A percentile compares a stretch with the other conserved stretches of the same genome.
phyloP scores from a whole-genome alignment of 1,284 basidiomycete genomes.

The Stygiomarasmius scandens region DNA sequence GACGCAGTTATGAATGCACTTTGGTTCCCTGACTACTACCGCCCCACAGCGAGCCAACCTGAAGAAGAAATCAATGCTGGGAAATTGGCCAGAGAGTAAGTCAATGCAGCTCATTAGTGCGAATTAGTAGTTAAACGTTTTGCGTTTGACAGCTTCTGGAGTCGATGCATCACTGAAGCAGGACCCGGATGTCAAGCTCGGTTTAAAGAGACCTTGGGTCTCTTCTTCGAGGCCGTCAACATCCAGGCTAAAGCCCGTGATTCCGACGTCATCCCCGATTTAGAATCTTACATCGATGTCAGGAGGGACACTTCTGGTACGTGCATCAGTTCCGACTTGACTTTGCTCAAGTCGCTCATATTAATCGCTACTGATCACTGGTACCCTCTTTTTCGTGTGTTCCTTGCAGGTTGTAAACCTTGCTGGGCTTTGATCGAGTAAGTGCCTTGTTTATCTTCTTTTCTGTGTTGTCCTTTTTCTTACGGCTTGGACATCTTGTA shows the following conservation, averaged over 20 bases:
- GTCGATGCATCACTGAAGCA: constrained; percentile 49
- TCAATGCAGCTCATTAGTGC: too few relatives aligned
- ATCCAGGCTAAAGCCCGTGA: constrained; percentile 57
- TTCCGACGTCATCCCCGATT: constrained; percentile 46
- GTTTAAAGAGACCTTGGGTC: constrained; percentile 56
- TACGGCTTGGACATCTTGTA: constrained; percentile 17
- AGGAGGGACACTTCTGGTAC: constrained; percentile 57
- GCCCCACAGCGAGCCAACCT: constrained; percentile 41
- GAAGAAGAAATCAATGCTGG: constrained; percentile 47
- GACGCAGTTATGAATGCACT: constrained; percentile 58
- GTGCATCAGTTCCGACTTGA: constrained; percentile 16
- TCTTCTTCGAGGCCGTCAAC: constrained; percentile 58
- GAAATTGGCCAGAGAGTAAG: constrained; percentile 58
- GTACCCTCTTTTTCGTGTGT: constrained; percentile 4
- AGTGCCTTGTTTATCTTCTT: constrained; percentile 18
- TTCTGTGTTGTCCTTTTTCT: not conserved
- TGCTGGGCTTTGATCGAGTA: constrained; percentile 62
- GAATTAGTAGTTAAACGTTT: too few relatives aligned
- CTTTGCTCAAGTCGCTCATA: too few relatives aligned
- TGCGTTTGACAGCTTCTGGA: too few relatives aligned
- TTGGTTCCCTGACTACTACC: constrained; percentile 45
- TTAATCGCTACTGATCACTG: too few relatives aligned
- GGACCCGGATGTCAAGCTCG: constrained; percentile 54
- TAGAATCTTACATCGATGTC: constrained; percentile 61
- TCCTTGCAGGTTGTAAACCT: constrained; percentile 52